Evolutionary conservation across 345 rosid genomes (phyloP), one percentile per base, ranked within the genome.

Genomic region (Turnera subulata): DNA sequence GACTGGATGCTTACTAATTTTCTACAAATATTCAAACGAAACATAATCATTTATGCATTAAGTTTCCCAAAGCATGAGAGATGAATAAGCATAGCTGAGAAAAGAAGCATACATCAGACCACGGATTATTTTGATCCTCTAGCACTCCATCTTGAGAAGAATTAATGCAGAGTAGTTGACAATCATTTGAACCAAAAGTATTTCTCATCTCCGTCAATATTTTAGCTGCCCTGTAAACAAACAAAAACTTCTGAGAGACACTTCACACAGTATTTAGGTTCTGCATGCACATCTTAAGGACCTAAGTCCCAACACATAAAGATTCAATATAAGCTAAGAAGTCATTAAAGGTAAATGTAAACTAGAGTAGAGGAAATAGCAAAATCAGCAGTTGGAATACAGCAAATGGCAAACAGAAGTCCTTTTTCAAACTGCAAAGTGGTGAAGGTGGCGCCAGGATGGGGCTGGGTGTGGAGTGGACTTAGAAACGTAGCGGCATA

Each of bases 141-240:
- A 78, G 63, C 44, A 56, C 61, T 65, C 83, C 88, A 73, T 84
- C 89, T 73, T 69, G 75, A 70, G 97, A 84, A 74, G 99, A 93
- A 76, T 93, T 90, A 59, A 92, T 82, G 74, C 92, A 84, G 45
- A 93, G 90, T 67, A 93, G 65, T 52, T 82, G 83, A 72, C 95
- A 87, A 26, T 84, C 86, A 67, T 72, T 79, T 57, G 75, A 69
- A 22, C 96, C 99, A 76, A 85, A 90, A 39, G 95, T 80, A 76
- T 75, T 80, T 80, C 80, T 85, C 99, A 93, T 89, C 61, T 93
- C 97, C 55, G 83, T 59, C 52, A 87, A 70, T 68, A 90, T 75
- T 78, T 80, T 85, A 35, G 84, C 63, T 63, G 92, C 92, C 80
- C 99, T 93, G 83, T 53, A 78, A 54, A 69, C 38, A 55, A 26